Conservation (phyloP, 352 stramenopile genomes). For the Pythium dissimile region DNA sequence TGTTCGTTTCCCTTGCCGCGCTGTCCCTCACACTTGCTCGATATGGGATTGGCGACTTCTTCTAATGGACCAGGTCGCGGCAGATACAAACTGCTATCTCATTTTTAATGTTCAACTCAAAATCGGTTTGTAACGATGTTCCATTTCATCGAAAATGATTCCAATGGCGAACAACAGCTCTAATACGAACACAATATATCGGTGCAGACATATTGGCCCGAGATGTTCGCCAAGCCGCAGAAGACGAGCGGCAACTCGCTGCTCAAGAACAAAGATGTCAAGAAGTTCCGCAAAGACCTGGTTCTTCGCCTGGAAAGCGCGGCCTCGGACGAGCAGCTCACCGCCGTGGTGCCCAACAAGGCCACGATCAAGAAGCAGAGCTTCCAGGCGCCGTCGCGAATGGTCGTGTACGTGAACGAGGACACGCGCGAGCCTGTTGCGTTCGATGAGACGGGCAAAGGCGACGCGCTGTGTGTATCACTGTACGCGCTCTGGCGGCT, state of each 20-base stretch:
- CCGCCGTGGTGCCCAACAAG: slow-evolving; percentile 35
- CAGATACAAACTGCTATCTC: not conserved
- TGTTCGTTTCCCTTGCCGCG: not conserved
- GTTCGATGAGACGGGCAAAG: slow-evolving; percentile 73
- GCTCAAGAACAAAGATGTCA: slow-evolving; percentile 84
- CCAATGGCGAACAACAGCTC: not conserved
- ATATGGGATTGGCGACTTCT: slow-evolving; percentile 6
- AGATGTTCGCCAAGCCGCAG: slow-evolving; percentile 79
- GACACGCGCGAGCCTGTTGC: slow-evolving; percentile 59
- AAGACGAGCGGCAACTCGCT: slow-evolving; percentile 77
- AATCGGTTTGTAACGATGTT: not conserved
- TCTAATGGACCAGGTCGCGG: not conserved
- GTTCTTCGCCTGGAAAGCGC: slow-evolving; percentile 26
- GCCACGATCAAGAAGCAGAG: slow-evolving; percentile 60
- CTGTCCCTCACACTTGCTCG: no score
- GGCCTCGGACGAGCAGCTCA: slow-evolving; percentile 38
- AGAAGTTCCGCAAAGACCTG: slow-evolving; percentile 77
- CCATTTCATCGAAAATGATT: slow-evolving; percentile 3
- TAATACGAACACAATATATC: not conserved
- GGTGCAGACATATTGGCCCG: not conserved
- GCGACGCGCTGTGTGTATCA: slow-evolving; percentile 46
- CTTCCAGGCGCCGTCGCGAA: slow-evolving; percentile 70
- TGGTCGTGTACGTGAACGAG: slow-evolving; percentile 64
- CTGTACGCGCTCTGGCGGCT: slow-evolving; percentile 72
- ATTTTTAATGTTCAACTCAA: not conserved